Evolutionary conservation across 1,139 yeast species (phyloP).

Genomic region (Magnusiomyces clavatus): DNA sequence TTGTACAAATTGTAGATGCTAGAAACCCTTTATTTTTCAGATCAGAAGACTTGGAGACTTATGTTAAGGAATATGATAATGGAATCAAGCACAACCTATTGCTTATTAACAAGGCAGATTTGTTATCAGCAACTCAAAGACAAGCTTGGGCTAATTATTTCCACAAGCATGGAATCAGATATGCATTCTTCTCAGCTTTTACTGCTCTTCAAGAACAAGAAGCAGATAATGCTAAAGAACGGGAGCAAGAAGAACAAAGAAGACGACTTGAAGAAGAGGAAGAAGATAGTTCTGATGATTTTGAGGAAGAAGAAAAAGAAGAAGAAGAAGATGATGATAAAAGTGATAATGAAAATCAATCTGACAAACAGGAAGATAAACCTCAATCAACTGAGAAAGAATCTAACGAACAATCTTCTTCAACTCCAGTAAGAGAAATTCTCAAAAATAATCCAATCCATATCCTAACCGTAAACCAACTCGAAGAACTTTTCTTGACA

Average conservation of each 20-base stretch:
- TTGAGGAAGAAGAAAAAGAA: conserved; percentile 16
- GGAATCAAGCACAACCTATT: conserved; percentile 63
- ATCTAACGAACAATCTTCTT: conserved; percentile 7
- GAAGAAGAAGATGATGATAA: conserved; percentile 2
- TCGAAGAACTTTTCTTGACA: conserved; percentile 70
- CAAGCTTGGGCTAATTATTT: conserved; percentile 83
- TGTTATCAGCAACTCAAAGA: conserved; percentile 71
- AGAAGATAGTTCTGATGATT: conserved; percentile 15
- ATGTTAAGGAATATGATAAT: conserved; percentile 67
- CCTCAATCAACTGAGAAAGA: conserved; percentile 6
- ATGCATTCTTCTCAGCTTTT: conserved; percentile 89
- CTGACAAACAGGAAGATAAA: conserved; percentile 4
- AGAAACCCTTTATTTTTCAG: conserved; percentile 88
- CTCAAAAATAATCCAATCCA: conserved; percentile 43
- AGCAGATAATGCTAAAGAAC: conserved; percentile 15
- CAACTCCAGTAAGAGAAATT: conserved; percentile 7
- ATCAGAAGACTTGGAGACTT: conserved; percentile 79
- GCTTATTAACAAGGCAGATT: conserved; percentile 90
- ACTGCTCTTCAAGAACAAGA: conserved; percentile 42
- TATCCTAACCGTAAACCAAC: conserved; percentile 74
- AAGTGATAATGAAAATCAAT: conserved; percentile 8
- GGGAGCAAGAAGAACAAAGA: conserved; percentile 17
- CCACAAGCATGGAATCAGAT: conserved; percentile 56
- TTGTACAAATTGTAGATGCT: conserved; percentile 97
- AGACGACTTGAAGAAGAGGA: conserved; percentile 20